phyloP scores from a whole-genome alignment of 2,329 filamentous ascomycete species.

The Hymenoscyphus infarciens region DNA sequence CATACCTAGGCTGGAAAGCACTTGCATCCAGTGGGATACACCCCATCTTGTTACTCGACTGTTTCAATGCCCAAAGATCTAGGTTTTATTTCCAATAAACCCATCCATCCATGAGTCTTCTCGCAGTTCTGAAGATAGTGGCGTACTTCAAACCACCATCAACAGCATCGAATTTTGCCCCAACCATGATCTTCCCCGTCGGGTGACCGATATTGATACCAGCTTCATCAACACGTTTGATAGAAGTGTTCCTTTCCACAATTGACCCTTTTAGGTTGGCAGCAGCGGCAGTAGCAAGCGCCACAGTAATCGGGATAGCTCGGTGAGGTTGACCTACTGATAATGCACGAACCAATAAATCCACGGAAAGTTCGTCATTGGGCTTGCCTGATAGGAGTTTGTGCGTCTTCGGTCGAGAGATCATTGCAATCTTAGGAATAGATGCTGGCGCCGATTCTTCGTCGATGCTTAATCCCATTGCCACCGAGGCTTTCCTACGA shows the following conservation, averaged over 20 bases:
- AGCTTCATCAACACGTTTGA: slow-evolving; percentile 29
- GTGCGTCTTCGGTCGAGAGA: slow-evolving; percentile 42
- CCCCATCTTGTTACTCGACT: not conserved
- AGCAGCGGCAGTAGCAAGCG: slow-evolving; percentile 46
- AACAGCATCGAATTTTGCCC: slow-evolving; percentile 37
- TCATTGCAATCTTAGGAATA: slow-evolving; percentile 61
- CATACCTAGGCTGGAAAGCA: not conserved
- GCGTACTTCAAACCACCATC: slow-evolving; percentile 37
- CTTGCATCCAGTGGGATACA: not conserved
- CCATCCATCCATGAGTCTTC: slow-evolving; percentile 45
- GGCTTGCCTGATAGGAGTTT: slow-evolving; percentile 38
- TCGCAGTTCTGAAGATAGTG: slow-evolving; percentile 46
- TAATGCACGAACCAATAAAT: slow-evolving; percentile 46
- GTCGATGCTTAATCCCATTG: slow-evolving; percentile 55
- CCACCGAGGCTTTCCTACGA: slow-evolving; percentile 51
- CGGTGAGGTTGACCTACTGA: slow-evolving; percentile 55
- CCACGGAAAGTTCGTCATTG: slow-evolving; percentile 33
- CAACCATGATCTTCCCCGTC: slow-evolving; percentile 44
- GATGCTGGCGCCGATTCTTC: slow-evolving; percentile 46
- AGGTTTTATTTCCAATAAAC: slow-evolving; percentile 40
- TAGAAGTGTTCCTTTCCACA: slow-evolving; percentile 33
- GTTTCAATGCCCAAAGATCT: not conserved
- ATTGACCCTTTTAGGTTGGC: slow-evolving; percentile 43
- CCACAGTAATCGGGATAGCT: slow-evolving; percentile 53
- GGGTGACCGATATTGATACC: slow-evolving; percentile 44